Base-by-base conservation (phyloP, 2,329 filamentous ascomycete genomes). In the Fusarium cicatricum region DNA sequence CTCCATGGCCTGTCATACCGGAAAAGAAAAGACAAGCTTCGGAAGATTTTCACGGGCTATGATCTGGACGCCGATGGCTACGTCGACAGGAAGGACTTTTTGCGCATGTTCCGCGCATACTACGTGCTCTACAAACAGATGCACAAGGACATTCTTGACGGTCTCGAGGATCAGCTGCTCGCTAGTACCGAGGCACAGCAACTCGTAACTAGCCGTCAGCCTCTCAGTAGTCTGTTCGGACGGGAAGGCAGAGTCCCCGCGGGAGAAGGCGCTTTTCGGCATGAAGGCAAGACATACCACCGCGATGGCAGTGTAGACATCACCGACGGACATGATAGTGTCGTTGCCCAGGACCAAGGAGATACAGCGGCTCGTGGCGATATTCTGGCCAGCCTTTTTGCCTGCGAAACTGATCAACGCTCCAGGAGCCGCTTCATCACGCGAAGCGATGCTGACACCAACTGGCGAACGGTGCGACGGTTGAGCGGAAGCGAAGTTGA, bases 61-160 rank as follows among this genome's bases (percentile, higher is more conserved):
- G 95, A 99, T 69, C 85, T 97, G 44, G 91, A 98, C 67, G 84
- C 85, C 1, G 93, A 98, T 74, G 93, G 93, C 11, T 96, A 85
- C 64, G 89, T 98, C 36, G 88, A 89, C 66, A 85, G 95, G 14
- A 88, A 89, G 65, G 94, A 99, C 72, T 96, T 97, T 67, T 76
- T 98, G 28, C 87, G 93, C 51, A 90, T 99, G 76, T 97, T 98
- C 74, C 84, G 91, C 37, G 94, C 94, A 0, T 97, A 96, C 73
- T 98, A 96, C 73, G 88, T 91, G 2, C 84, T 97, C 9, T 95
- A 92, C 71, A 92, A 93, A 70, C 90, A 97, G 71, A 88, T 97
- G 75, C 92, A 95, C 56, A 86, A 86, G 55, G 94, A 98, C 62
- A 90, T 93, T 56, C 81, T 94, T 6, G 87, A 90, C 52, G 87